phyloP scores from a whole-genome alignment of 2,329 filamentous ascomycete genomes.

The Didymella exigua region DNA sequence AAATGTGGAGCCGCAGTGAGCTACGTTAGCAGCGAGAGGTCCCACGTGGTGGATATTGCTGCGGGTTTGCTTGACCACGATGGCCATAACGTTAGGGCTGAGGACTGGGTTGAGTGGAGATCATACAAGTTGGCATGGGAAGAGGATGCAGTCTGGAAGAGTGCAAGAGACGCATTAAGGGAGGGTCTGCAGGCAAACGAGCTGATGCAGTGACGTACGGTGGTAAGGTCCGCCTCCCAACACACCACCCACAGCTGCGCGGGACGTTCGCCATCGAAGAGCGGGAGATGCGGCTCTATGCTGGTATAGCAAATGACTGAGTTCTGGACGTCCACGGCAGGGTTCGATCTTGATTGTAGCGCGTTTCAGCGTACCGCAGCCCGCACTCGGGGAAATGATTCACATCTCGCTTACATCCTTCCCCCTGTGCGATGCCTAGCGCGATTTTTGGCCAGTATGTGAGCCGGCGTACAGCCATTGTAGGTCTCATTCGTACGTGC shows the following conservation, averaged over 20 bases:
- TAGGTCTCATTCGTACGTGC: too few relatives aligned
- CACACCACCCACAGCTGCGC: background rate
- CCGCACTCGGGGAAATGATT: constrained; percentile 12
- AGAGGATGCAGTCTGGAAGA: constrained; percentile 10
- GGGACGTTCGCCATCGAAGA: background rate
- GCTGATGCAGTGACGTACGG: background rate
- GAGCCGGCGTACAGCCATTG: too few relatives aligned
- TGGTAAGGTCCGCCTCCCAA: background rate
- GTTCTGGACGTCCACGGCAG: background rate
- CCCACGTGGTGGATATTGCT: constrained; percentile 54
- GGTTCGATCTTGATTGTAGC: constrained; percentile 2
- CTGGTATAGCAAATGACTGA: constrained; percentile 8
- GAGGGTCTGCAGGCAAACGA: background rate
- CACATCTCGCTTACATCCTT: constrained; percentile 14
- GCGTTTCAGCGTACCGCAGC: constrained; percentile 6
- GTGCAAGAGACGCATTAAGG: constrained; percentile 10
- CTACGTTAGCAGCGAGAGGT: constrained; percentile 61
- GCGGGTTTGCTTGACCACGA: constrained; percentile 62
- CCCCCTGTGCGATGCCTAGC: too few relatives aligned
- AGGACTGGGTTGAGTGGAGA: constrained; percentile 68
- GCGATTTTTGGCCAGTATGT: too few relatives aligned
- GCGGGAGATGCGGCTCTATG: background rate
- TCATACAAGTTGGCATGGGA: constrained; percentile 29
- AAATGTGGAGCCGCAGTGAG: constrained; percentile 69
- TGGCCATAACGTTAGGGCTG: constrained; percentile 55